Conservation (phyloP, 2,329 filamentous ascomycete genomes). For the Chrysosporium keratinophilum region DNA sequence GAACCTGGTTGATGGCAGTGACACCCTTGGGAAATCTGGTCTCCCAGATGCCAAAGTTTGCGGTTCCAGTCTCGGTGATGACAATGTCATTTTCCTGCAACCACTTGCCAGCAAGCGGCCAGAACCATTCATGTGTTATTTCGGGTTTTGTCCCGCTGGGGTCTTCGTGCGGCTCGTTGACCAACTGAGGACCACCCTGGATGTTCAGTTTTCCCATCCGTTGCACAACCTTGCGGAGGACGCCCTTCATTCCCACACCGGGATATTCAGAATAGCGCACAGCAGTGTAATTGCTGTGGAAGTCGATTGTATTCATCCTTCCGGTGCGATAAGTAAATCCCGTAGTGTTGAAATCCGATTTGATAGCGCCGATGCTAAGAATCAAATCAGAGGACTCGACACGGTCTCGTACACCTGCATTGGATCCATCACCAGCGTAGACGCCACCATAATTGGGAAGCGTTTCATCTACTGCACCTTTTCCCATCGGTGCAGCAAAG, state of each 20-base stretch:
- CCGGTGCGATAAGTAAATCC: conserved; percentile 73
- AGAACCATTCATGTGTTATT: conserved; percentile 43
- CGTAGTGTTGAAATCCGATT: conserved; percentile 43
- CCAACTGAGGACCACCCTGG: conserved; percentile 44
- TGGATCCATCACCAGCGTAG: conserved; percentile 66
- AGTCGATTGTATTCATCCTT: conserved; percentile 67
- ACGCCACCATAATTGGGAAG: conserved; percentile 65
- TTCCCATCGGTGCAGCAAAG: conserved; percentile 79
- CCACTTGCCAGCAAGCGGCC: conserved; percentile 39
- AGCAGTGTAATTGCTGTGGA: conserved; percentile 62
- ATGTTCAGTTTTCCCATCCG: conserved; percentile 48
- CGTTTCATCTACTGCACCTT: conserved; percentile 66
- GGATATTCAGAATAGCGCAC: conserved; percentile 73
- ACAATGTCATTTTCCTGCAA: conserved; percentile 46
- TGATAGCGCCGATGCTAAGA: conserved; percentile 31
- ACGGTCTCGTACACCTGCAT: conserved; percentile 35
- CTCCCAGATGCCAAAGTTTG: conserved; percentile 45
- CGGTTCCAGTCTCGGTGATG: conserved; percentile 49
- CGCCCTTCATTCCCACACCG: conserved; percentile 64
- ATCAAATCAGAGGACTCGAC: conserved; percentile 35
- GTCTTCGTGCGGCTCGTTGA: conserved; percentile 39
- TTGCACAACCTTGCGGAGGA: conserved; percentile 60
- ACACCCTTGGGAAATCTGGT: conserved; percentile 42
- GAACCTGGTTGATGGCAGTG: conserved; percentile 42
- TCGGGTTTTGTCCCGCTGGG: conserved; percentile 25